phyloP scores from a whole-genome alignment of 2,329 filamentous ascomycete genomes.

The Coccinonectria pachysandricola region DNA sequence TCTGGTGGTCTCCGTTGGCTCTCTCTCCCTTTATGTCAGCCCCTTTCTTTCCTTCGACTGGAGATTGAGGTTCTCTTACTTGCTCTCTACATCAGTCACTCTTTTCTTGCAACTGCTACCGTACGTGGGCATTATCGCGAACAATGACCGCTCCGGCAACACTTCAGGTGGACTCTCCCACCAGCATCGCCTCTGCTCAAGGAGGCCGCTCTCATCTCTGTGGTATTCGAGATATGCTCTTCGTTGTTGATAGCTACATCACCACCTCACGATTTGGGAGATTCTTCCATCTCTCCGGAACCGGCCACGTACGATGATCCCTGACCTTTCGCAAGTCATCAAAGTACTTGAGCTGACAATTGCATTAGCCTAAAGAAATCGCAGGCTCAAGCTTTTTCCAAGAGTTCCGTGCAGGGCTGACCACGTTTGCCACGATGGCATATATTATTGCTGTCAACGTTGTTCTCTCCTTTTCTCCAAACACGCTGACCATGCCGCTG shows the following conservation, averaged over 20 bases:
- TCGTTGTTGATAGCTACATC: conserved; percentile 25
- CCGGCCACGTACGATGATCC: conserved; percentile 60
- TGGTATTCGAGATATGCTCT: conserved; percentile 25
- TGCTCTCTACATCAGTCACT: not conserved
- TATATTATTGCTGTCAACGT: conserved; percentile 73
- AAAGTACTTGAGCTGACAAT: too few relatives aligned
- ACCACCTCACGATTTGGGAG: conserved; percentile 40
- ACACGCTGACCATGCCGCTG: conserved; percentile 1
- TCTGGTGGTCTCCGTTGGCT: too few relatives aligned
- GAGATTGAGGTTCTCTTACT: too few relatives aligned
- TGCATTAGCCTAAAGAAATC: conserved; percentile 51
- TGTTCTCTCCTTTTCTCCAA: not conserved
- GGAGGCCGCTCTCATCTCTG: conserved; percentile 19
- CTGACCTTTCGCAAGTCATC: too few relatives aligned
- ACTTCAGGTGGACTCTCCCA: conserved; percentile 6
- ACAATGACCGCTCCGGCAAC: conserved; percentile 4
- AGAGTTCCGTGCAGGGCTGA: conserved; percentile 69
- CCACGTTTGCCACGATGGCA: conserved; percentile 73
- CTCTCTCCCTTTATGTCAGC: too few relatives aligned
- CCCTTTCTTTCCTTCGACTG: too few relatives aligned
- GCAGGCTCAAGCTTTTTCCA: conserved; percentile 61
- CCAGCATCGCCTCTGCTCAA: not conserved
- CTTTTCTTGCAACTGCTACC: too few relatives aligned
- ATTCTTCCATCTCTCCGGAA: conserved; percentile 57
- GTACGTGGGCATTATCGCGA: too few relatives aligned